Base-by-base conservation (phyloP, 176 grass and related monocot genomes). In the Saccharum officinarum region DNA sequence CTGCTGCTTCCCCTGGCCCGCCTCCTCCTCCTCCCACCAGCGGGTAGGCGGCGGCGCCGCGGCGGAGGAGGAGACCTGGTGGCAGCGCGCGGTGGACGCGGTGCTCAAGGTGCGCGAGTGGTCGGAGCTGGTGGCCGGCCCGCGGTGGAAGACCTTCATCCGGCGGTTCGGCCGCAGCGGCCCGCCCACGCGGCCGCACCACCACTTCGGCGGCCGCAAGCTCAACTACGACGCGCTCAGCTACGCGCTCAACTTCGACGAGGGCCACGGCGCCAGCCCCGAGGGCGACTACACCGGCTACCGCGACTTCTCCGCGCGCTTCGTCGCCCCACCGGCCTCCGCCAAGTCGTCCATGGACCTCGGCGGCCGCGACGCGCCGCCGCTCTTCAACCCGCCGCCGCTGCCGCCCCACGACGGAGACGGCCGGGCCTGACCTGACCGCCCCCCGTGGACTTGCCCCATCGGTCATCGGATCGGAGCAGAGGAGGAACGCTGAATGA, bases 141-240 rank as follows among this genome's bases (percentile, higher is more conserved):
- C 97, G 23, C 78, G 84, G n/a, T 99, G 97, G 97, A 99, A 99
- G 93, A 99, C 93, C 71, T 96, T 99, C 81, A 91, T 99, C 84
- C 93, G 97, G 18, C 93, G 90, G 31, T 94, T 99, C 92, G 87
- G 91, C 11, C 92, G 91, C 75, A 89, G 55, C 82, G 74, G 86
- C 3, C 82, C 66, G n/a, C 42, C 76, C 50, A 40, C 71, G 71
- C 37, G 85, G 22, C 62, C 71, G 59, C 65, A 84, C 71, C 47
- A 70, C 67, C 66, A 82, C 66, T 71, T 71, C 47, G 47, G 49
- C 76, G 45, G 45, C 45, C 80, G 89, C 69, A 91, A 84, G 85
- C 89, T 87, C 85, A 91, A 87, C 81, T 97, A 97, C 86, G 95
- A 95, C 69, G 90, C 95, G 70, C 87, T 91, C 82, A 97, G 92